Base-by-base conservation (phyloP, 176 grass and related monocot species). In the Rhynchospora pubera region DNA sequence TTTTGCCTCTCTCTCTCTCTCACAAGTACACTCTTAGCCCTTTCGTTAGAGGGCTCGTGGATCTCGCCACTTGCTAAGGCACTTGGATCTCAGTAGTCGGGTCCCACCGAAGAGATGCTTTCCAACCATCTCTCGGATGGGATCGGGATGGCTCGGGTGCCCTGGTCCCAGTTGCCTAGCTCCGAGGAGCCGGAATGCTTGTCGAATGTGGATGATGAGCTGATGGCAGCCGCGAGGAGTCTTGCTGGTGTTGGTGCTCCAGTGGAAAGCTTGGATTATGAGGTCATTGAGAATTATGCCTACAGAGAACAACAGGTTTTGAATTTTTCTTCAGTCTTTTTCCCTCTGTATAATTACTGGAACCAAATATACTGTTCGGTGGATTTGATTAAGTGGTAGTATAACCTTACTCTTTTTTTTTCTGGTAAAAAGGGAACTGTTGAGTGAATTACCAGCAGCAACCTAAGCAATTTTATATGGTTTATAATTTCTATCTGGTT, bases 281-380 rank as follows among this genome's bases (percentile, higher is more conserved):
- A 98, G 90, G 89, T 98, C 73, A 88, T 98, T 84, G 96, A 98
- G 89, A 98, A 98, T 84, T 92, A 88, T 83, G 96, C 96, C n/a
- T 98, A 98, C 87, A 85, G 96, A 85, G 96, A 98, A 88, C 84
- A 94, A 66, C 96, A 98, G 92, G 96, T 98, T 63, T 43, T 32
- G 19, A 42, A 16, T 66, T 11, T 62, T 42, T 46, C 28, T 46
- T 12, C 12, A 57, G 14, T 22, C 28, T 65, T n/a, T 34, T 28
- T 23, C 52, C 42, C 69, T 45, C 61, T 79, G 43, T 24, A 11
- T 5, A 64, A 39, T 66, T 12, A 75, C 71, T 75, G 71, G 71
- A 53, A 75, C 69, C 18, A 22, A 76, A 30, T 50, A 6, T 43
- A 32, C 43, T 32, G 11, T 64, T 57, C 4, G 26, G 8, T 70